Evolutionary conservation across 352 stramenopile genomes (phyloP), one percentile per base, ranked within the genome.

Genomic region (Phytophthora europaea): DNA sequence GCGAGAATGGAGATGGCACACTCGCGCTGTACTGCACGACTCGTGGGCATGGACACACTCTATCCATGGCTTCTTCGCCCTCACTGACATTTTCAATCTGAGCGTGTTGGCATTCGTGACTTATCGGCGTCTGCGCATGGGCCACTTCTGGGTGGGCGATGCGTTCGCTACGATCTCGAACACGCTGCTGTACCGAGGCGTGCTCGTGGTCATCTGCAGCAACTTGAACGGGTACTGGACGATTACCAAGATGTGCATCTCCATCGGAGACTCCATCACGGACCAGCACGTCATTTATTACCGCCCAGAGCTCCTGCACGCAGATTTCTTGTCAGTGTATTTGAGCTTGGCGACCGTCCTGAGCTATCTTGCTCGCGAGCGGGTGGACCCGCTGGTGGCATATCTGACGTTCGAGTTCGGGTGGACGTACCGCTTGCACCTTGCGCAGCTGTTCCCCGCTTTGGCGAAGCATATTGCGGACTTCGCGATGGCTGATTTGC

Each of bases 171-270:
- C 47, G 7, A 53, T 53, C 47, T 53, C 47, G 8, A 53, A n/a
- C 20, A 31, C n/a, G 20, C 47, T 53, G 47, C 47, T 53, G 6
- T 53, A 53, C 7, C 47, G 47, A 15, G 47, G 47, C n/a, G 47
- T 53, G 47, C 12, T 53, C 15, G 47, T 28, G 7, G 3, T 53
- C 4, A 16, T 53, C 10, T 53, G 47, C 47, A 53, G n/a, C 20
- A 6, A 53, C 47, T 20, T 53, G 47, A 53, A 53, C n/a, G 47
- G 47, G 47, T 53, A 53, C 20, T 53, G 47, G 47, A 53, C 47
- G 8, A 53, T 53, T 7, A 53, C 47, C 13, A 28, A 53, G 47
- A 53, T 53, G 47, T 53, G 47, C 10, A 53, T 53, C 9, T 53
- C 47, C 9, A 53, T 53, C n/a, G 47, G 47, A 16, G 47, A 53